Evolutionary conservation across 176 grass and related monocot genomes (phyloP), one percentile per base, ranked within the genome.

Genomic region (Pontederia crassipes): DNA sequence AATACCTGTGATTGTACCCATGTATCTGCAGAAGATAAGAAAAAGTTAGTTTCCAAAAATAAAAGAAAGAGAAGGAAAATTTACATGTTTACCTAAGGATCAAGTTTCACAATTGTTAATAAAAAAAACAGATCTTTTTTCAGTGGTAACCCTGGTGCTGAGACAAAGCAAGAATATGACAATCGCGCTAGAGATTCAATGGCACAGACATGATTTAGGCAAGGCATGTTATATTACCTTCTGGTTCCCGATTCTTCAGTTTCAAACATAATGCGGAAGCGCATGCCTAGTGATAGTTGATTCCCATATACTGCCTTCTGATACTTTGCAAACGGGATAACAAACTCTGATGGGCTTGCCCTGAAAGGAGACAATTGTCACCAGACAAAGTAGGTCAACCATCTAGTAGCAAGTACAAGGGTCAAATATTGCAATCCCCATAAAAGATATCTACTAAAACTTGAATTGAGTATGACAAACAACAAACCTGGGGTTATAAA

Each of bases 1-100:
- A 77, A 93, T 93, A 51, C 94, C 94, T 45, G 94, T 99, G 68
- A 99, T 86, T 2, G 94, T 99, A 70, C 94, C 94, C 94, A 93
- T 99, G 77, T 93, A 99, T 82, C 94, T 99, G 79, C 74, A 76
- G 62, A 55, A 60, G 17, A 12, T 59, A 48, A 59, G 14, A 52
- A 1, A 0, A 20, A 24, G 12, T 54, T 53, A 52, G 17, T 1
- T 28, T 48, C 58, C 53, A 11, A 40, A 8, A 35, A 9, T 17
- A 15, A 12, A 13, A 9, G 2, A 35, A 18, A 54, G 9, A 16
- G 50, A 9, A 32, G 11, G 17, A 11, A 12, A 64, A 61, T 14
- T 59, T 45, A 18, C 15, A 32, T 3, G 47, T 17, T 49, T 48
- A 15, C 1, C 62, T 15, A 20, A 12, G 9, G 17, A 50, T 51